Percentiles rank a stretch among this genome's conserved stretches.
These are phyloP conservation scores for Rhizopogon vinicolor DNA, from an alignment of 768 basidiomycete species.

Conservation along the genomic window DNA sequence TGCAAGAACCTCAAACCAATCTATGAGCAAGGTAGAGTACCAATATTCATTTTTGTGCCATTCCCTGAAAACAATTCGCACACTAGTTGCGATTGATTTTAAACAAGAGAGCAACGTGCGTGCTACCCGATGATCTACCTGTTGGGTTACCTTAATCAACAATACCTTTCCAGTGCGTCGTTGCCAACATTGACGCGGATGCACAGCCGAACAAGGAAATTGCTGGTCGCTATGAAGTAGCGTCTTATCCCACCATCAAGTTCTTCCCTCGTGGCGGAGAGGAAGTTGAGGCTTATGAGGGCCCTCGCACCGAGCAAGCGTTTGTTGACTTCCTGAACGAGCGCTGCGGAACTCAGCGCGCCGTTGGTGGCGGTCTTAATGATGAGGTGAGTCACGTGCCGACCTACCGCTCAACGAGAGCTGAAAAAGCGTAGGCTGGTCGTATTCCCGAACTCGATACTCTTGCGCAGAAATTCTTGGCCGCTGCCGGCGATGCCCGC, in stretches of 20 bases:
- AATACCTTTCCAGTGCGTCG: slow-evolving; percentile 58
- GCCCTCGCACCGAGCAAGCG: slow-evolving; percentile 66
- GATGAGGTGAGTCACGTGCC: slow-evolving; percentile 44
- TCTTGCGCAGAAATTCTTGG: slow-evolving; percentile 73
- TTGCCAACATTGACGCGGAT: slow-evolving; percentile 91
- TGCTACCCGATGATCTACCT: background rate
- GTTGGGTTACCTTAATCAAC: background rate
- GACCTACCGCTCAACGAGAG: background rate
- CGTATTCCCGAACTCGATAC: slow-evolving; percentile 72
- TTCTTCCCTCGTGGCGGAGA: slow-evolving; percentile 81
- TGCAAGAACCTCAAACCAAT: slow-evolving; percentile 89
- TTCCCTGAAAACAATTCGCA: background rate
- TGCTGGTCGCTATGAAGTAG: slow-evolving; percentile 65
- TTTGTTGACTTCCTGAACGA: slow-evolving; percentile 80
- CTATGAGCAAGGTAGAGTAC: slow-evolving; percentile 64
- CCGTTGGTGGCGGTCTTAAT: slow-evolving; percentile 76
- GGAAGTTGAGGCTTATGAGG: slow-evolving; percentile 62
- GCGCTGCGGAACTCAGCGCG: slow-evolving; percentile 82
- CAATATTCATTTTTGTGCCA: background rate
- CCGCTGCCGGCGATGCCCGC: slow-evolving; percentile 51
- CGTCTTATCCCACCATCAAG: slow-evolving; percentile 90
- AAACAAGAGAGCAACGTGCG: slow-evolving; percentile 69
- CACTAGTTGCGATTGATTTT: slow-evolving; percentile 72
- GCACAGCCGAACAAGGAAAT: slow-evolving; percentile 73
- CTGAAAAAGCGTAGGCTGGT: slow-evolving; percentile 58